Base-by-base conservation (phyloP, 345 rosid genomes). In the Lumnitzera littorea region DNA sequence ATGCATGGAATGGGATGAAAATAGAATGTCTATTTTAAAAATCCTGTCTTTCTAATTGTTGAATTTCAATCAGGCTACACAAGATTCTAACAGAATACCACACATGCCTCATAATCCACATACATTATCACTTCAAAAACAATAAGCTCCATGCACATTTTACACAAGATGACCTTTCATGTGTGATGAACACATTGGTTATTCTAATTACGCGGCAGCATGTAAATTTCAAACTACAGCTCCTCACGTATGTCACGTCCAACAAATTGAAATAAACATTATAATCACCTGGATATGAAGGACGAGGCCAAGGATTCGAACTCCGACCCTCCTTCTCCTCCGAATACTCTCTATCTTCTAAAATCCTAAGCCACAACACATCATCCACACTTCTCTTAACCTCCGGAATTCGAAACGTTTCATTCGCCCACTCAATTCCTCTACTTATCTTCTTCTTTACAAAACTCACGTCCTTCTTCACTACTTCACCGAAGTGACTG, bases 351-450 rank as follows among this genome's bases (percentile, higher is more conserved):
- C 80, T 77, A 59, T 85, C 88, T 74, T 92, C 98, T 15, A 92
- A 78, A 55, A 78, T 73, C 48, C 87, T 77, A 16, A 92, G 88
- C 96, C 98, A 92, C 50, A 89, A 63, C 23, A 78, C n/a, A 29
- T 85, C 87, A 57, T 84, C 89, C 8, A 85, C 62, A 36, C 81
- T 57, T 67, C 77, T 89, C 29, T 80, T 65, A 57, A 78, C 87
- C 69, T 76, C 74, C 3, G 94, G 87, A 47, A 92, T 57, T 27
- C 76, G 89, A 61, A 92, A 75, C 29, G 79, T 72, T 54, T 76
- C 76, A 48, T 72, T 82, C 12, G 96, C 94, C 96, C 98, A 89
- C 24, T 65, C 77, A n/a, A 84, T 41, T 64, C 98, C 92, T 67
- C 60, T 69, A 9, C 76, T 61, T 17, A 88, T 70, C 55, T 77